phyloP scores from a whole-genome alignment of 768 basidiomycete genomes.

The Russula ochroleuca region DNA sequence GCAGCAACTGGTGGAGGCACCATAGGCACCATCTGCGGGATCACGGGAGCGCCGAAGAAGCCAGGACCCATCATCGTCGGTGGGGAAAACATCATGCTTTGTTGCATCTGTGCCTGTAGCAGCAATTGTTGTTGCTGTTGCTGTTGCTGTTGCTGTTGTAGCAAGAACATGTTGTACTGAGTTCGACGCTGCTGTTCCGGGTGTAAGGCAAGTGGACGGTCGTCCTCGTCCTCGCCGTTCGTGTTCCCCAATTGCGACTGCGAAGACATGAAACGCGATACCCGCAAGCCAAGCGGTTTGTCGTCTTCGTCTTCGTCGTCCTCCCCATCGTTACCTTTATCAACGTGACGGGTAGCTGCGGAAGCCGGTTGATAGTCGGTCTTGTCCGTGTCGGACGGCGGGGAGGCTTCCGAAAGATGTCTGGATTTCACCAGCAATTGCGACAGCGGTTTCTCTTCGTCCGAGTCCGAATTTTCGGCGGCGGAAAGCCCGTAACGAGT shows the following conservation, averaged over 20 bases:
- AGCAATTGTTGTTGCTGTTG: slow-evolving; percentile 61
- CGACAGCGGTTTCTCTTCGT: slow-evolving; percentile 71
- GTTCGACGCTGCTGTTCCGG: slow-evolving; percentile 77
- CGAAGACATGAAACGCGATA: slow-evolving; percentile 42
- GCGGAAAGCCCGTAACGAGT: slow-evolving; percentile 32
- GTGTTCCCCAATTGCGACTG: slow-evolving; percentile 15
- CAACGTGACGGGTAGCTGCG: background rate
- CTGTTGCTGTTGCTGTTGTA: slow-evolving; percentile 56
- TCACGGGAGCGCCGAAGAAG: slow-evolving; percentile 55
- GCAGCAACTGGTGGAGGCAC: slow-evolving; percentile 40
- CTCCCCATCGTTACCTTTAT: slow-evolving; percentile 15
- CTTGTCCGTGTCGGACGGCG: slow-evolving; percentile 43
- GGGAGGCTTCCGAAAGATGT: slow-evolving; percentile 38
- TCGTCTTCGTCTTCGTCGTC: slow-evolving; percentile 60
- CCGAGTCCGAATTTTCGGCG: slow-evolving; percentile 46
- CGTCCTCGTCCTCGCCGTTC: slow-evolving; percentile 42
- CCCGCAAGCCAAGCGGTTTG: slow-evolving; percentile 65
- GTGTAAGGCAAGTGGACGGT: slow-evolving; percentile 65
- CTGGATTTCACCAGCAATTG: slow-evolving; percentile 46
- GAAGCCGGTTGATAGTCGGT: slow-evolving; percentile 27
- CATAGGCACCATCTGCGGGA: slow-evolving; percentile 41
- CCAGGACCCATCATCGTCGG: slow-evolving; percentile 66
- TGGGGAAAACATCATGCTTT: slow-evolving; percentile 65
- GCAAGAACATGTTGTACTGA: slow-evolving; percentile 42
- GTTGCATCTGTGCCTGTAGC: slow-evolving; percentile 52